Evolutionary conservation across 306 rosid species (phyloP).

Genomic region (Malus fusca): DNA sequence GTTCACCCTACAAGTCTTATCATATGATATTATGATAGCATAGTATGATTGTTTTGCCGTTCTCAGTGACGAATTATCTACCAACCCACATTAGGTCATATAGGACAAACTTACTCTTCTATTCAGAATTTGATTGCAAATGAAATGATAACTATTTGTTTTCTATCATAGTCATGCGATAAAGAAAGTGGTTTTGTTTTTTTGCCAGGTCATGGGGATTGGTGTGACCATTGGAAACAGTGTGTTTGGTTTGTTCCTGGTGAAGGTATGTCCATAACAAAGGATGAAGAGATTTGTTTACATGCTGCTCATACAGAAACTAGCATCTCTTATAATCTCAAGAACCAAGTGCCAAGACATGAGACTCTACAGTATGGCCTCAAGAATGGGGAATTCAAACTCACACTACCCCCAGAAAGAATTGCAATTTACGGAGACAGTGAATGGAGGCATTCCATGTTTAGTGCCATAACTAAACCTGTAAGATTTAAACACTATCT

Average conservation of each 20-base stretch:
- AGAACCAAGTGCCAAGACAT: constrained; percentile 24
- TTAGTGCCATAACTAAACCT: constrained; percentile 37
- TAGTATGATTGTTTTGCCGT: background rate
- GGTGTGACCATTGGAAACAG: constrained; percentile 99
- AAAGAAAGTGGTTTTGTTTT: constrained; percentile 18
- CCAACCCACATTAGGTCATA: background rate
- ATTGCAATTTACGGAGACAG: constrained; percentile 66
- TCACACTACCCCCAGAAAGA: constrained; percentile 69
- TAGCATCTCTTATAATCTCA: constrained; percentile 53
- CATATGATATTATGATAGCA: background rate
- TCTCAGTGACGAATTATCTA: background rate
- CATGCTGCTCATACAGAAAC: constrained; percentile 59
- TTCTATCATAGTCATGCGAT: background rate
- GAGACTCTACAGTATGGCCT: constrained; percentile 31
- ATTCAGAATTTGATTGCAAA: background rate
- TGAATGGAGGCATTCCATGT: constrained; percentile 66
- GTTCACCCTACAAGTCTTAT: background rate
- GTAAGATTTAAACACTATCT: constrained; percentile 28
- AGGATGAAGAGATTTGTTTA: constrained; percentile 49
- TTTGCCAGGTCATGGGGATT: constrained; percentile 50
- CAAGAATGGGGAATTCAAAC: constrained; percentile 37
- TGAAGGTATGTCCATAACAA: constrained; percentile 41
- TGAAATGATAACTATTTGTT: background rate
- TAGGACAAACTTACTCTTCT: background rate
- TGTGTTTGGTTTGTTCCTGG: constrained; percentile 96